Conservation (phyloP, 2,329 filamentous ascomycete genomes). For the Diaporthe amygdali region DNA sequence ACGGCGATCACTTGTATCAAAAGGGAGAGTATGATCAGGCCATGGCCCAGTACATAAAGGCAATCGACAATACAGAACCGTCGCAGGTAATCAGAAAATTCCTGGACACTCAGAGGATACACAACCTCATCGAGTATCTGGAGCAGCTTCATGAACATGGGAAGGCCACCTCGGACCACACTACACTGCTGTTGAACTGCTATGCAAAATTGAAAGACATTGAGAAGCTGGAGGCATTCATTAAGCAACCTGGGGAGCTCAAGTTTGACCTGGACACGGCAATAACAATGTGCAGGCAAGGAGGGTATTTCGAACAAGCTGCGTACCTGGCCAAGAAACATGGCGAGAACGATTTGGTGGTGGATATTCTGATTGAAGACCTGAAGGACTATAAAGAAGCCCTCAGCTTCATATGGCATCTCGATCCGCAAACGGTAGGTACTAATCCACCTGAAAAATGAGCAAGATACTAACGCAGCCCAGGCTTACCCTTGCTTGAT, state of each 20-base stretch:
- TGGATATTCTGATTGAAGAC: constrained; percentile 95
- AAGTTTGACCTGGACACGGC: constrained; percentile 98
- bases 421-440: constrained; percentile 78
- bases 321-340: constrained; percentile 95
- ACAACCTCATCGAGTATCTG: constrained; percentile 95
- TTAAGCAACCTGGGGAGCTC: constrained; percentile 90
- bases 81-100: constrained; percentile 98
- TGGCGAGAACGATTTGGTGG: constrained; percentile 89
- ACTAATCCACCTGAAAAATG: background rate
- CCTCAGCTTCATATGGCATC: constrained; percentile 86
- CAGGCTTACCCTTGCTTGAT: constrained; percentile 87
- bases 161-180: constrained; percentile 93
- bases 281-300: constrained; percentile 96
- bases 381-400: constrained; percentile 90
- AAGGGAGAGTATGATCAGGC: constrained; percentile 96
- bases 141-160: constrained; percentile 95
- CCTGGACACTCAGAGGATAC: constrained; percentile 94
- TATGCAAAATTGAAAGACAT: constrained; percentile 98
- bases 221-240: constrained; percentile 93
- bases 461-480: constrained; percentile 35
- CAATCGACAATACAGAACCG: constrained; percentile 94
- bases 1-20: constrained; percentile 92
- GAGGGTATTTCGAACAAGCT: constrained; percentile 95
- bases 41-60: constrained; percentile 98
- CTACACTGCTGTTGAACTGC: constrained; percentile 91